A percentile compares a stretch with the other conserved stretches of the same genome.
Evolutionary conservation across 768 basidiomycete genomes (phyloP).

Genomic region (Boletales sp.): DNA sequence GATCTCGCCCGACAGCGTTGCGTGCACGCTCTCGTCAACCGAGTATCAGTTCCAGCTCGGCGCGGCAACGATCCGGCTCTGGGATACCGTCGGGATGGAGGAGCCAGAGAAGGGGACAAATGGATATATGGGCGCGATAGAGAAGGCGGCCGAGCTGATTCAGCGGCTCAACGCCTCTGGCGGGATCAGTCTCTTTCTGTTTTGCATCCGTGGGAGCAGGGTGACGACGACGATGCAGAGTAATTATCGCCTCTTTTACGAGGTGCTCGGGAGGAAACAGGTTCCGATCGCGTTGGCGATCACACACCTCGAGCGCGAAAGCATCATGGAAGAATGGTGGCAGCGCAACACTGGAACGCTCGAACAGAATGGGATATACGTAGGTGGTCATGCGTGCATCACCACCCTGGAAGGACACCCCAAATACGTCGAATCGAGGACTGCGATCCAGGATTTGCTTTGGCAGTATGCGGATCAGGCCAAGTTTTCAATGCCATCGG

Average conservation of each 20-base stretch:
- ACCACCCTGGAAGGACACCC: conserved; percentile 19
- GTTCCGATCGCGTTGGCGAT: conserved; percentile 39
- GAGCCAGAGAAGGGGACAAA: conserved; percentile 15
- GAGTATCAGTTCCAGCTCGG: conserved; percentile 27
- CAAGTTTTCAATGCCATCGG: conserved; percentile 23
- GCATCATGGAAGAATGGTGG: conserved; percentile 33
- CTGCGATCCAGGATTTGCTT: conserved; percentile 17
- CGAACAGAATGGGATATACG: conserved; percentile 13
- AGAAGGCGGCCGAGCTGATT: conserved; percentile 30
- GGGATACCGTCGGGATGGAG: conserved; percentile 33
- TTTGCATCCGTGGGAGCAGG: conserved; percentile 31
- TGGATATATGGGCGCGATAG: conserved; percentile 26
- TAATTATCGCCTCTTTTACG: conserved; percentile 35
- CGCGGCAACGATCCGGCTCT: conserved; percentile 21
- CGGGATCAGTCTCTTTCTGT: conserved; percentile 30
- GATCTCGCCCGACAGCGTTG: conserved; percentile 24
- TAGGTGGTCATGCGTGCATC: conserved; percentile 28
- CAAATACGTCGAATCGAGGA: conserved; percentile 19
- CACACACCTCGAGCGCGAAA: conserved; percentile 36
- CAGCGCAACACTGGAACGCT: conserved; percentile 20
- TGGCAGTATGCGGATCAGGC: conserved; percentile 20
- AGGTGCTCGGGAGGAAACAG: conserved; percentile 35
- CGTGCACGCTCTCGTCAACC: conserved; percentile 29
- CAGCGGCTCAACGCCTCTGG: conserved; percentile 21
- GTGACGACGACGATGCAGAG: conserved; percentile 26